Evolutionary conservation across 2,329 filamentous ascomycete species (phyloP), one percentile per base, ranked within the genome.

Genomic region (Pseudogymnoascus sp.): DNA sequence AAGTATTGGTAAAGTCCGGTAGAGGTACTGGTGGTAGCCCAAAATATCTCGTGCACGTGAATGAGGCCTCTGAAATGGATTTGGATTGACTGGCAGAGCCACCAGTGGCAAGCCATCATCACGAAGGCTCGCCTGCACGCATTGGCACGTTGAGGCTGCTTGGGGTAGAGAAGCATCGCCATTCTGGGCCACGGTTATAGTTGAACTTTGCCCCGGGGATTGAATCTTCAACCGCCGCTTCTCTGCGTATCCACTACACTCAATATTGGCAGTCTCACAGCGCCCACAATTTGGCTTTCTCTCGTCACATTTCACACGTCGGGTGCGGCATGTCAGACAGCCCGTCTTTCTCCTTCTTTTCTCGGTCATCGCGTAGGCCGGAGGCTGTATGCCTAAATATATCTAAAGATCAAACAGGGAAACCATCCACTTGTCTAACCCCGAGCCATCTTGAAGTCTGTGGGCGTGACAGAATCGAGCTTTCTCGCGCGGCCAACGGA

Each of bases 241-340:
- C 59, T 65, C 63, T 13, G 64, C 67, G 36, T 68, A 68, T 12
- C 67, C 67, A 13, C 64, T 63, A 48, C 67, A 68, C 33, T 68
- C 64, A 5, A 68, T 48, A 60, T 67, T 68, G 2, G 67, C 62
- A 10, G 62, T 64, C 7, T 65, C 58, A 59, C 71, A 73, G 9
- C 71, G 63, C 10, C 76, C 77, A 85, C 85, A 87, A 69, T 81
- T 78, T 13, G 85, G 85, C 67, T 87, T 87, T 15, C 80, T 79
- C 72, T 88, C 86, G 68, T 88, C 85, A 67, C 86, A 88, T 74
- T 88, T 88, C 78, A 88, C 87, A 77, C 88, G 88, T 61, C 85
- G 78, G 71, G 84, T 86, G 59, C 86, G 79, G 69, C 85, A 88
- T 8, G 85, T 88, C 61, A 87, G 81, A 66, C 83, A 88, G 2